Base-by-base conservation (phyloP, 495 filamentous ascomycete species). In the Pseudomonodictys pantanalensis region DNA sequence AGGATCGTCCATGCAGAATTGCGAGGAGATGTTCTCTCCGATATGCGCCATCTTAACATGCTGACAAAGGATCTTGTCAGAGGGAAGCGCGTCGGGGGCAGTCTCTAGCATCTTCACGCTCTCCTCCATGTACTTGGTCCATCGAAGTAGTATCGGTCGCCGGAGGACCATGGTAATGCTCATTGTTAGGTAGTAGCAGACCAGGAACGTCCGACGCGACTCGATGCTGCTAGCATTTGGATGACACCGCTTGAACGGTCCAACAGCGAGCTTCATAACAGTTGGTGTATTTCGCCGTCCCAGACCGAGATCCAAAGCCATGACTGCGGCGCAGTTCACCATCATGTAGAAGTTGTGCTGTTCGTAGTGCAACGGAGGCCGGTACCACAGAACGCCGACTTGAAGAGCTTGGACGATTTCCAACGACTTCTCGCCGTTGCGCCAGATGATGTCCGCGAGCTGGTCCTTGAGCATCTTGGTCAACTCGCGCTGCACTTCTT, bases 291-390 rank as follows among this genome's bases (percentile, higher is more conserved):
- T 47, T 52, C 72, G 69, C 48, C 79, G 80, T 7, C 89, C 86
- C 28, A 97, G 79, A 0, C 91, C 92, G 38, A 97, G 79, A 68
- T 98, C 93, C 64, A 97, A 84, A 11, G 85, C 89, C 83, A 97
- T 87, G 33, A 88, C 77, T 29, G 89, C 87, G 6, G 91, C 89
- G 49, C 92, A 81, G 66, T 96, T 89, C 24, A 89, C 84, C 51
- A 95, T 77, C 72, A 92, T 89, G 71, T 95, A 95, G 68, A 92
- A 96, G 67, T 93, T 95, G 62, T 93, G 79, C 72, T 96, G 89
- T 56, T 95, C 90, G 46, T 85, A 87, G 52, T 86, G 79, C 51
- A 92, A 86, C 1, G 91, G 90, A 17, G 90, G 88, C 62, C 82
- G 85, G 64, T 96, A 96, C 64, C 64, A 67, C 38, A 67, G 44